These are phyloP conservation scores for Colletotrichum sp. DNA, from an alignment of 2,329 filamentous ascomycete species.

Conservation along the genomic window DNA sequence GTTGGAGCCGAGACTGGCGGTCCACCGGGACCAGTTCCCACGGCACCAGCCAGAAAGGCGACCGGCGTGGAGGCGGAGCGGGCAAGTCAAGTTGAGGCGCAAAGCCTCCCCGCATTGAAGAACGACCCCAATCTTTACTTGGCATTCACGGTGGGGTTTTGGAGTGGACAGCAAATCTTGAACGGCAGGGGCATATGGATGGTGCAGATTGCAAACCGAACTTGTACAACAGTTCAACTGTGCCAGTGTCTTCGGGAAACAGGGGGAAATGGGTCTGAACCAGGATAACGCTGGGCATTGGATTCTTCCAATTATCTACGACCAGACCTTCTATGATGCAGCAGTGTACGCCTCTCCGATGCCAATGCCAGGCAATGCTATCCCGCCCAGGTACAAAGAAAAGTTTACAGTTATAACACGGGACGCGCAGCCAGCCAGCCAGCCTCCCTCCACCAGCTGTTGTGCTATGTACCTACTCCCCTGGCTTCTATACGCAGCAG, in stretches of 20 bases:
- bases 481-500: neutral
- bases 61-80: neutral
- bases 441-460: neutral
- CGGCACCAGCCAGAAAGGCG: too few species aligned
- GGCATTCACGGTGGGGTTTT: neutral
- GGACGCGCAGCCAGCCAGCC: neutral
- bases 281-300: neutral
- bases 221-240: neutral
- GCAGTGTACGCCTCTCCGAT: neutral
- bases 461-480: neutral
- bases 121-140: neutral
- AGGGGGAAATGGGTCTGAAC: neutral
- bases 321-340: neutral
- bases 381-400: neutral
- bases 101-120: neutral
- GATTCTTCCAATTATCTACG: neutral
- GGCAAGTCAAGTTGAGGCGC: neutral
- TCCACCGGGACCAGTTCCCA: neutral
- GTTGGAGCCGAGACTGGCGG: neutral
- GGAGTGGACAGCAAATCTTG: neutral
- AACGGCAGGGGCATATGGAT: neutral
- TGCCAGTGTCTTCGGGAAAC: neutral
- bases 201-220: neutral
- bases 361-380: slow-evolving; percentile 8
- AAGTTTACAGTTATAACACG: neutral